Evolutionary conservation across 805 yeast genomes (phyloP), one percentile per base, ranked within the genome.

Genomic region (Lachancea dasiensis): DNA sequence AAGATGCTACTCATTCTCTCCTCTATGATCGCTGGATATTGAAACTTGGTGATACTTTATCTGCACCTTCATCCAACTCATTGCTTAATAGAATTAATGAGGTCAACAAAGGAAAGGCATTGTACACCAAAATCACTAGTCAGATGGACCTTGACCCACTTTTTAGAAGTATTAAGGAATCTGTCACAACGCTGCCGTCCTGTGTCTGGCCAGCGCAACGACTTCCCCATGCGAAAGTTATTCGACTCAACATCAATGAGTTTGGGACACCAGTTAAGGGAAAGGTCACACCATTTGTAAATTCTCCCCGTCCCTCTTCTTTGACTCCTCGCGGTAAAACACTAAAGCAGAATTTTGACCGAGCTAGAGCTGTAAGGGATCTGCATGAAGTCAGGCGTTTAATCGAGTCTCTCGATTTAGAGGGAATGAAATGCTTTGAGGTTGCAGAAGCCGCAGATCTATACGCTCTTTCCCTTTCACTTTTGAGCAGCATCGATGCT

Each of bases 171-270:
- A 45, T 74, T 29, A 70, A 64, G 34, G 79, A 75, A 25, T 70
- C 79, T 0, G 75, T 72, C 0, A 52, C 72, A 38, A 65, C 73
- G 0, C 52, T 69, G 7, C 76, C 78, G 0, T 61, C 70, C 2
- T 51, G 50, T 49, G 28, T 21, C n/a, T n/a, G n/a, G n/a, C n/a
- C n/a, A n/a, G n/a, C n/a, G 47, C 46, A 27, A 38, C 51, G 30
- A 26, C 11, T 30, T n/a, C 19, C 9, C 2, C 41, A 20, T 3
- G 20, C 34, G 11, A 34, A 41, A 4, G 21, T 33, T 13, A 44
- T 38, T 13, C 23, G 42, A 3, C 40, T 48, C 5, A 22, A 10
- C 8, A 8, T 5, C 23, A 27, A 9, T 16, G 31, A 24, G 10
- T 16, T 26, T n/a, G 28, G 24, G 2, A 38, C 41, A 1, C 41